Conservation (phyloP, 176 grass and related monocot genomes). For the Triticum aestivum region DNA sequence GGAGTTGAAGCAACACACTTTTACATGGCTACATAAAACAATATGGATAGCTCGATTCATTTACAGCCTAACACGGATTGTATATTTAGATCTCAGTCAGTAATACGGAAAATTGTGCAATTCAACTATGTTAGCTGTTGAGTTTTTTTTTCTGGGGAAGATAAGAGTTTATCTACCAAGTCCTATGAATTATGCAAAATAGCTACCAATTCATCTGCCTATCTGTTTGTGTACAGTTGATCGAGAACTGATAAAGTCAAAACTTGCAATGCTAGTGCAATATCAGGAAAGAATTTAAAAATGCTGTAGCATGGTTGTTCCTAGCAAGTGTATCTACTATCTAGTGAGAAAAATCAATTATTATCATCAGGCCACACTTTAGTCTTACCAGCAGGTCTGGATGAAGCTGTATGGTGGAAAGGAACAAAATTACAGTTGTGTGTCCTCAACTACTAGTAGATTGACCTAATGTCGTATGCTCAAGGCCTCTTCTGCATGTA, state of each 20-base stretch:
- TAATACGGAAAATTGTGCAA: neutral
- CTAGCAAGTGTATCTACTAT: neutral
- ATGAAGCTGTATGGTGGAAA: constrained; percentile 5
- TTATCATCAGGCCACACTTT: constrained; percentile 6
- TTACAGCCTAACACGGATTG: too few species aligned
- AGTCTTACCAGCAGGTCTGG: neutral
- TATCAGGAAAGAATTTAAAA: neutral
- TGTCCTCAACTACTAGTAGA: neutral
- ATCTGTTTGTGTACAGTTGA: neutral
- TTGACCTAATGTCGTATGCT: neutral
- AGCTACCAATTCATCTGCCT: neutral
- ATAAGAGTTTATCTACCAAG: neutral
- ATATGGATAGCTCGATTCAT: too few species aligned
- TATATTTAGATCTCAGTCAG: too few species aligned
- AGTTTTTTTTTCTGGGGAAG: too few species aligned
- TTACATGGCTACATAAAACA: too few species aligned
- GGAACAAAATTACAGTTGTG: neutral
- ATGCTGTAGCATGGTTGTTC: too few species aligned
- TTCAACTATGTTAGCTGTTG: neutral
- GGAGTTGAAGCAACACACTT: too few species aligned
- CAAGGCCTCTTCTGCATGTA: neutral
- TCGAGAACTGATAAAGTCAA: neutral
- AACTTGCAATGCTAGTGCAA: neutral
- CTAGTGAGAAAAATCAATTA: neutral
- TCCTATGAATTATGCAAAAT: neutral